These are phyloP conservation scores for Exobasidium cylindrosporum DNA, from an alignment of 1,284 basidiomycete genomes.

Conservation along the genomic window DNA sequence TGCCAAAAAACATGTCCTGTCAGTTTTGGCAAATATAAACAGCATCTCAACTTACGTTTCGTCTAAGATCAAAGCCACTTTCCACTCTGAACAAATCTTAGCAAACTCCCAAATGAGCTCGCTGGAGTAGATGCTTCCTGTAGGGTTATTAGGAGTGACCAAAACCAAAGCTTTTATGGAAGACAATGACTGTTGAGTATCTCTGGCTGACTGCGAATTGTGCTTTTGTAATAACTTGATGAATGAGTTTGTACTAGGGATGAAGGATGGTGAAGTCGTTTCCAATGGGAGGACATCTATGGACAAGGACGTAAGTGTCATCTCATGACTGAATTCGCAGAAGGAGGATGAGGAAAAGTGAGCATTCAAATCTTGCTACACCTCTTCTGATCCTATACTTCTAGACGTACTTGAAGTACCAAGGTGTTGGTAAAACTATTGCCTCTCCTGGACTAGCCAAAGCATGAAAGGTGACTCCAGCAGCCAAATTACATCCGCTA, in stretches of 20 bases:
- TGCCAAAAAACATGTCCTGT: background rate
- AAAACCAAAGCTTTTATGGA: conserved; percentile 64
- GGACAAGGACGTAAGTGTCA: conserved; percentile 62
- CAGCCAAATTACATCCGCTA: conserved; percentile 70
- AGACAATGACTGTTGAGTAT: conserved; percentile 57
- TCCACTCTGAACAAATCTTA: conserved; percentile 62
- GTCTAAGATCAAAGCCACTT: conserved; percentile 70
- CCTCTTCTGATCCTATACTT: background rate
- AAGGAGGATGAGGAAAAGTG: conserved; percentile 4
- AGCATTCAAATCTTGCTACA: background rate
- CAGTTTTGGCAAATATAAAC: background rate
- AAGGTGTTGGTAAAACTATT: conserved; percentile 74
- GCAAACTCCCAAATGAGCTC: conserved; percentile 67
- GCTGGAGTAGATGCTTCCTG: conserved; percentile 71
- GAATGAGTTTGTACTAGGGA: conserved; percentile 63
- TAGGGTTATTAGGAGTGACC: conserved; percentile 62
- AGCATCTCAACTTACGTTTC: conserved; percentile 35
- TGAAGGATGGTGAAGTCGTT: conserved; percentile 64
- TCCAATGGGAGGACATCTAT: conserved; percentile 64
- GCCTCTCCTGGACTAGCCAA: conserved; percentile 72
- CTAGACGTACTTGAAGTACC: conserved; percentile 53
- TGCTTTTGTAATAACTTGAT: conserved; percentile 61
- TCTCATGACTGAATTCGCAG: conserved; percentile 54
- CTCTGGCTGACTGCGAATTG: conserved; percentile 59
- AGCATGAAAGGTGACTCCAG: conserved; percentile 65